A percentile compares a stretch with the other conserved stretches of the same genome.
Conservation (phyloP, 352 stramenopile species). For the Globisporangium iwayamae region DNA sequence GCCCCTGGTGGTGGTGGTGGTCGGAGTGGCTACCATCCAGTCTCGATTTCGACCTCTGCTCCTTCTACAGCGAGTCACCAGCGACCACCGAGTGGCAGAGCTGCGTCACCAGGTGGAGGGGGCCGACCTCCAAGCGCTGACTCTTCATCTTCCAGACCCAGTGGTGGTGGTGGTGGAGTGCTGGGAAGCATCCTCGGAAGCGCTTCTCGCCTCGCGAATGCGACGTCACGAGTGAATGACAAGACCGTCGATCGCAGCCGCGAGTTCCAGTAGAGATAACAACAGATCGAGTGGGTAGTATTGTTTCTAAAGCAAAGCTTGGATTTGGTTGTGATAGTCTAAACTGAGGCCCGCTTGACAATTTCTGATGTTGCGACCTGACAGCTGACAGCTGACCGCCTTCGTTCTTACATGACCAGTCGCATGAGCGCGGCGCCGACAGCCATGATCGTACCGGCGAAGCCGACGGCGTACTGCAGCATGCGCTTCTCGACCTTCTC, state of each 20-base stretch:
- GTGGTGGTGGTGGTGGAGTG: conserved; percentile 29
- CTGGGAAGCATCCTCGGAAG: conserved; percentile 67
- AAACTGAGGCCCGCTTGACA: not conserved
- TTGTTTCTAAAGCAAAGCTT: not conserved
- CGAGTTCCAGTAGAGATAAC: conserved; percentile 25
- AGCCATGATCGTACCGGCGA: conserved; percentile 85
- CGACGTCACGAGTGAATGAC: conserved; percentile 64
- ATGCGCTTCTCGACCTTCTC: conserved; percentile 89
- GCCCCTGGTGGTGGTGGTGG: not conserved
- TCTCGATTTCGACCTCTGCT: conserved; percentile 5
- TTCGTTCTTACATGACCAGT: conserved; percentile 51
- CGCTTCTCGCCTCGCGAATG: conserved; percentile 51
- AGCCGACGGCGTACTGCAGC: conserved; percentile 85
- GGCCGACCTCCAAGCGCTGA: conserved; percentile 13
- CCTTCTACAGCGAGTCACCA: conserved; percentile 5
- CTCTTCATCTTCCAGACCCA: not conserved
- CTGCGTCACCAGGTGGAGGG: not conserved
- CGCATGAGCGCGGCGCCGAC: conserved; percentile 73
- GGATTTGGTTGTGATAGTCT: not conserved
- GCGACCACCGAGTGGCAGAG: conserved; percentile 9
- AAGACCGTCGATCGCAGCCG: conserved; percentile 37
- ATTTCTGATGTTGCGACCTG: not conserved
- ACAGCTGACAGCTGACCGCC: not conserved
- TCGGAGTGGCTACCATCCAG: conserved; percentile 4
- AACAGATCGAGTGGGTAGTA: not conserved